Evolutionary conservation across 257 asterid species (phyloP), one percentile per base, ranked within the genome.

Genomic region (Echium plantagineum): DNA sequence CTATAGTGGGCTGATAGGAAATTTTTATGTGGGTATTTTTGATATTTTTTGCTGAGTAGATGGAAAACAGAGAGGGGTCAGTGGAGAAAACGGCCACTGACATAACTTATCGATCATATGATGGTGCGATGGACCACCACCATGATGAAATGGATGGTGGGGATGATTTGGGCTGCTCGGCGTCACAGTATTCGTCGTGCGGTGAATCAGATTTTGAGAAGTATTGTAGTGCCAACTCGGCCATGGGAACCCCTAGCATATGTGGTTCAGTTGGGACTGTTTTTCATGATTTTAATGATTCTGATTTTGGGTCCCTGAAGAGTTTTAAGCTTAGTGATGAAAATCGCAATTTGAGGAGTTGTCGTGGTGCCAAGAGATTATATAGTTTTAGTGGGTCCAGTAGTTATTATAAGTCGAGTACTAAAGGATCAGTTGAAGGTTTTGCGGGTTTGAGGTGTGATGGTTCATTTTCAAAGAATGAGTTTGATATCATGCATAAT

Each of bases 181-280:
- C 71, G 64, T 85, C 94, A 5, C 75, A 75, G 68, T 83, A 83
- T 81, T 86, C 95, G 5, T 86, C 95, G 3, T 86, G 95, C 67
- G 93, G 85, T 13, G 94, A 71, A 52, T 89, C 97, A 24, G 95
- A 86, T 72, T 82, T 80, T 66, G 97, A 89, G 57, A 81, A 86
- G 69, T 89, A 86, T 73, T 89, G 90, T 59, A 89, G 95, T 70
- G 94, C 95, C 69, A 79, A 76, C 78, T 89, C 97, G 24, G 88
- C 85, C 17, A 80, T 86, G 90, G 95, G 93, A 17, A 89, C 97
- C 31, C 97, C 97, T 52, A 84, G 91, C 61, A 72, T 82, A 59
- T 76, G 81, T 49, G 75, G 81, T 69, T 75, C 81, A 26, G 81
- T 68, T 38, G 55, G 60, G 52, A 60, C 66, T 18, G 62, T 51